Evolutionary conservation across 2,329 filamentous ascomycete genomes (phyloP).

Genomic region (Tolypocladium amazonense): DNA sequence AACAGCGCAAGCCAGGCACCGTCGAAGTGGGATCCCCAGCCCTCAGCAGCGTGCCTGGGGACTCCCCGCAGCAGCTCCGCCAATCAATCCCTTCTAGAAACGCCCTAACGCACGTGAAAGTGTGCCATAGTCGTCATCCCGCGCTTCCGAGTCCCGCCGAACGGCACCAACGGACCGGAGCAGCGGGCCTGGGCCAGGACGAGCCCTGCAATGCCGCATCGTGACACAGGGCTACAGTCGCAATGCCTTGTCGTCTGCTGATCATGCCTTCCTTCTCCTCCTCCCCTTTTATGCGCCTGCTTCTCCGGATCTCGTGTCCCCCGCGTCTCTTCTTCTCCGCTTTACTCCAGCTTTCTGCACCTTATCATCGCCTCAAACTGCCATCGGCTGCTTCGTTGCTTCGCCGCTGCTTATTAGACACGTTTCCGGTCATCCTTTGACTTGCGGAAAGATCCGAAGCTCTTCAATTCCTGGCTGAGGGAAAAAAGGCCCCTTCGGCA

Average conservation of each 20-base stretch:
- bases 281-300: not conserved
- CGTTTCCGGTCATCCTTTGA: not conserved
- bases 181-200: not conserved
- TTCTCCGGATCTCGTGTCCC: not conserved
- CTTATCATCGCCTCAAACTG: not conserved
- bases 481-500: not conserved
- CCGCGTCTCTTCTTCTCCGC: not conserved
- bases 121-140: not conserved
- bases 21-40: not conserved
- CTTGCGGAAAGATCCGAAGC: not conserved
- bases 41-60: not conserved
- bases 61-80: not conserved
- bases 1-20: not conserved
- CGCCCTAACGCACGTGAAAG: not conserved
- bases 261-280: not conserved
- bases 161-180: not conserved
- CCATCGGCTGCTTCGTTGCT: not conserved
- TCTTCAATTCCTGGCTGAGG: not conserved
- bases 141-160: not conserved
- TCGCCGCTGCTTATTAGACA: not conserved
- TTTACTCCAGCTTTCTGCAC: not conserved
- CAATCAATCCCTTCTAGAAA: not conserved
- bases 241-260: not conserved
- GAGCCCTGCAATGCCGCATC: not conserved
- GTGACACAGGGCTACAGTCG: not conserved